These are phyloP conservation scores for Pholiota microspora DNA, from an alignment of 768 basidiomycete genomes.

Conservation along the genomic window DNA sequence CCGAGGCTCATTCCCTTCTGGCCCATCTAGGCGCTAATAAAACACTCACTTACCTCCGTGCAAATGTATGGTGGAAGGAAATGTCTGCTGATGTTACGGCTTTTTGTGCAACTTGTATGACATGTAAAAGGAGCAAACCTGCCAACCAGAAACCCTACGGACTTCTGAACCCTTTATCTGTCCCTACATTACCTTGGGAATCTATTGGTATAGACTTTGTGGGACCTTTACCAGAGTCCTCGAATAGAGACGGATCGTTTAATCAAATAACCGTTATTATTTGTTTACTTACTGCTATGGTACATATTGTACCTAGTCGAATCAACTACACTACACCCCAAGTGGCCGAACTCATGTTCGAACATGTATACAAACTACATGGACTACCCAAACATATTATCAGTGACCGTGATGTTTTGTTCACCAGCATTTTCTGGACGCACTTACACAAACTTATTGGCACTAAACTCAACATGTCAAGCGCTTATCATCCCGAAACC, in stretches of 20 bases:
- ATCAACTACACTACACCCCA: conserved; percentile 29
- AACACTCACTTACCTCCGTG: conserved; percentile 28
- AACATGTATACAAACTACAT: conserved; percentile 32
- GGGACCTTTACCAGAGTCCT: conserved; percentile 18
- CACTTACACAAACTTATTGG: conserved; percentile 3
- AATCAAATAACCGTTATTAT: conserved; percentile 29
- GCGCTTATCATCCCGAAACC: conserved; percentile 12
- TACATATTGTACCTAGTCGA: conserved; percentile 25
- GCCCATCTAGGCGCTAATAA: conserved; percentile 36
- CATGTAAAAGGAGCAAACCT: conserved; percentile 22
- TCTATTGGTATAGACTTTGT: conserved; percentile 19
- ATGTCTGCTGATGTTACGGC: conserved; percentile 25
- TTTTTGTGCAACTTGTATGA: conserved; percentile 26
- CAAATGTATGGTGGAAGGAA: conserved; percentile 40
- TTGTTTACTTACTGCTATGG: conserved; percentile 21
- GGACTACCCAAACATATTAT: conserved; percentile 38
- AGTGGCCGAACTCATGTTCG: conserved; percentile 34
- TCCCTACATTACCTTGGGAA: conserved; percentile 28
- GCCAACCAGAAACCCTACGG: conserved; percentile 25
- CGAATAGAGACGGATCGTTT: conserved; percentile 20
- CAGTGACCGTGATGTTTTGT: conserved; percentile 32
- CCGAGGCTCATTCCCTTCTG: conserved; percentile 35
- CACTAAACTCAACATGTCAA: conserved; percentile 4
- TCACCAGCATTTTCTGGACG: conserved; percentile 5
- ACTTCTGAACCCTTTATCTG: conserved; percentile 21